Conservation (phyloP, 2,329 filamentous ascomycete species). For the Paracorniculantispora psalliotae region DNA sequence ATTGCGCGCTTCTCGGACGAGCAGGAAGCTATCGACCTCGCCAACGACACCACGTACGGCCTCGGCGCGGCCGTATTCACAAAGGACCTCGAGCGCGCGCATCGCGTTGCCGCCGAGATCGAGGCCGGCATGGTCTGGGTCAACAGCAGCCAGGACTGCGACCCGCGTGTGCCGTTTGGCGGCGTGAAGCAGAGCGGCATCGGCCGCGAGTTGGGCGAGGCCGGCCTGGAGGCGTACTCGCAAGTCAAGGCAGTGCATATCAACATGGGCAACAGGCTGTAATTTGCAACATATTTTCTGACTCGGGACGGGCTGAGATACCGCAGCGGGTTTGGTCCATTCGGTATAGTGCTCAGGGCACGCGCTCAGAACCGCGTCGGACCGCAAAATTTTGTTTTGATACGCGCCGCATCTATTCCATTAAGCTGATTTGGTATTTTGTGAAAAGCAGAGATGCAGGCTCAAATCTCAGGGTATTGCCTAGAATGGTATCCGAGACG, state of each 20-base stretch:
- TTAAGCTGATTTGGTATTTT: too few species aligned
- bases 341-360: too few species aligned
- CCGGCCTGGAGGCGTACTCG: constrained; percentile 26
- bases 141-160: constrained; percentile 37
- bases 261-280: neutral
- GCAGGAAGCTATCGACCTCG: constrained; percentile 31
- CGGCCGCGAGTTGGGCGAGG: constrained; percentile 35
- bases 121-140: constrained; percentile 53
- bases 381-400: too few species aligned
- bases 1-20: constrained; percentile 33
- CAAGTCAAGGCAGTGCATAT: constrained; percentile 2
- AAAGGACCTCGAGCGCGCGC: constrained; percentile 43
- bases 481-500: neutral
- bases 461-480: neutral
- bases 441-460: neutral
- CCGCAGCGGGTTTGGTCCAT: too few species aligned
- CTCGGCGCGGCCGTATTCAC: constrained; percentile 56
- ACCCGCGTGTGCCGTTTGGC: constrained; percentile 35
- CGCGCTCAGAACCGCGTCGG: too few species aligned
- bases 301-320: too few species aligned
- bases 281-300: neutral
- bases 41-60: constrained; percentile 50
- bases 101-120: constrained; percentile 46
- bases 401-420: too few species aligned
- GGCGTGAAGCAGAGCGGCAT: constrained; percentile 39